Conservation (phyloP, 176 grass and related monocot genomes). For the Avena sativa region DNA sequence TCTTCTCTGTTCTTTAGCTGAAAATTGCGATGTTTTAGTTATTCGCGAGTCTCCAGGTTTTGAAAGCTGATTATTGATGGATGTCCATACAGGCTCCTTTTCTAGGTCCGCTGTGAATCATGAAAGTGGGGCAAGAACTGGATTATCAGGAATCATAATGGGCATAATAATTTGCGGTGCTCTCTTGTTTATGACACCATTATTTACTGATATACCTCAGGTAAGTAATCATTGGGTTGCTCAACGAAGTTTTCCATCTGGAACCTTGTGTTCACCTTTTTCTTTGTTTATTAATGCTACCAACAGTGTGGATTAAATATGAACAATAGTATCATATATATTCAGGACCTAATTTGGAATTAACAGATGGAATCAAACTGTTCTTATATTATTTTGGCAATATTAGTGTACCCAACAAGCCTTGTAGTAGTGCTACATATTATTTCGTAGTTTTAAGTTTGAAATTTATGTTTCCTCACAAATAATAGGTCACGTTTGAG, state of each 20-base stretch:
- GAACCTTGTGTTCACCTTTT: constrained; percentile 23
- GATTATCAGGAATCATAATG: constrained; percentile 97
- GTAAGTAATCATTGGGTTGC: constrained; percentile 44
- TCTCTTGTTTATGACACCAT: constrained; percentile 95
- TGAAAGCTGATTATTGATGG: constrained; percentile 29
- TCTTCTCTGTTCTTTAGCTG: constrained; percentile 20
- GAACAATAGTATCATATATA: neutral
- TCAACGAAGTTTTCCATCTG: neutral
- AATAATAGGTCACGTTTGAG: neutral
- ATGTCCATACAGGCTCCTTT: constrained; percentile 85
- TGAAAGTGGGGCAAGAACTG: constrained; percentile 85
- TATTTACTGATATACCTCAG: constrained; percentile 98
- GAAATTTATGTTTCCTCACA: constrained; percentile 5
- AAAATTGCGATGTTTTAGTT: constrained; percentile 35
- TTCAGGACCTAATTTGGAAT: neutral
- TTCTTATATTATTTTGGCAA: neutral
- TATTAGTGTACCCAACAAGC: neutral
- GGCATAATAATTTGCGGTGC: constrained; percentile 82
- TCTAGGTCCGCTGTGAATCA: constrained; percentile 98
- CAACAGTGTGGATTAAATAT: constrained; percentile 4
- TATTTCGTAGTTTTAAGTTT: constrained; percentile 8
- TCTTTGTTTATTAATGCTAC: neutral
- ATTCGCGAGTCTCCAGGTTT: constrained; percentile 1
- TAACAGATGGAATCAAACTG: neutral
- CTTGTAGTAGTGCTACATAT: neutral